Conservation (phyloP, 495 filamentous ascomycete genomes). For the Pyrenopolyporus hunteri region DNA sequence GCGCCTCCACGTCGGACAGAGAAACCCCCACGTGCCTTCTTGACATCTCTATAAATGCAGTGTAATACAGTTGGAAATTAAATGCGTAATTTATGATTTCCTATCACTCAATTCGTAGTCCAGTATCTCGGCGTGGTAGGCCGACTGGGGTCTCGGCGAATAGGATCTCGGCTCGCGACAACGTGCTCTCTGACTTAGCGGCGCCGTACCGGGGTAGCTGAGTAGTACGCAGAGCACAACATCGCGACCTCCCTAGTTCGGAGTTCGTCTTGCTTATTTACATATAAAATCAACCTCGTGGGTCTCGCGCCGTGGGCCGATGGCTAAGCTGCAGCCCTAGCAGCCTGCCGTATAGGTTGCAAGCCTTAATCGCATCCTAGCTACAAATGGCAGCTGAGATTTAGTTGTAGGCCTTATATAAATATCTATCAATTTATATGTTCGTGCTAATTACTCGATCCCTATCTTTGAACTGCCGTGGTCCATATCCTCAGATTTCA, state of each 20-base stretch:
- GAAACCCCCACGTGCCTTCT: constrained; percentile 23
- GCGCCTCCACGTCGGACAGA: no score
- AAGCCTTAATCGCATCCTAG: not conserved
- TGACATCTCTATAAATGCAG: not conserved
- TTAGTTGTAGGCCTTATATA: constrained; percentile 7
- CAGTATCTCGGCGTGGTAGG: constrained; percentile 9
- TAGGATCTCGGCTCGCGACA: constrained; percentile 11
- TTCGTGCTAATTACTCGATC: not conserved
- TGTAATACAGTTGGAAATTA: not conserved
- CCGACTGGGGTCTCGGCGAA: constrained; percentile 12
- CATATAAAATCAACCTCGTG: not conserved
- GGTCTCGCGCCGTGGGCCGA: not conserved
- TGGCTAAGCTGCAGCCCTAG: not conserved
- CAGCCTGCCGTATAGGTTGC: constrained; percentile 10
- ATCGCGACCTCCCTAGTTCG: constrained; percentile 17
- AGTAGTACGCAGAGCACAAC: not conserved
- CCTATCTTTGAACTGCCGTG: not conserved
- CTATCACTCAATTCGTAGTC: constrained; percentile 11
- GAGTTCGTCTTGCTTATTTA: not conserved
- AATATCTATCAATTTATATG: not conserved
- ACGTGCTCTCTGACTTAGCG: constrained; percentile 16
- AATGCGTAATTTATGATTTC: not conserved
- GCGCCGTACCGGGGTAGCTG: constrained; percentile 3
- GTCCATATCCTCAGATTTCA: not conserved
- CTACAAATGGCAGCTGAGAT: not conserved